Conservation (phyloP, 192 early-diverging fungal species). For the Coemansia sp. region DNA sequence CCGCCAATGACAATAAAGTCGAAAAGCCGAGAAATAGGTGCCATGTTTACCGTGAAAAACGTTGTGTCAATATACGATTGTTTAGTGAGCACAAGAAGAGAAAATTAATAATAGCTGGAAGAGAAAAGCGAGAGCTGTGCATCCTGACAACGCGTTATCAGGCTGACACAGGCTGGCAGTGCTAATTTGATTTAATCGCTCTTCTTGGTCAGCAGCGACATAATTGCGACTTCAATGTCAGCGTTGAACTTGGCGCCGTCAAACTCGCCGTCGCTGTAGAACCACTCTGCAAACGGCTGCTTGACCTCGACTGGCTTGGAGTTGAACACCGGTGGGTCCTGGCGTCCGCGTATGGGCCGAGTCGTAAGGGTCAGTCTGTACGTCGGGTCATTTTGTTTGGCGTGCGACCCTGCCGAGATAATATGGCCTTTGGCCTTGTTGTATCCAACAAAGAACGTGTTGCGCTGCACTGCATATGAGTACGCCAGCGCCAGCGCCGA, state of each 20-base stretch:
- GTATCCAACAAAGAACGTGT: constrained; percentile 65
- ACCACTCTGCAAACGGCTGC: constrained; percentile 62
- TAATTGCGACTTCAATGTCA: constrained; percentile 53
- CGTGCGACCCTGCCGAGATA: constrained; percentile 55
- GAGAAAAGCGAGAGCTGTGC: neutral
- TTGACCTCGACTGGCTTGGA: constrained; percentile 48
- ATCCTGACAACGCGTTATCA: too few relatives aligned
- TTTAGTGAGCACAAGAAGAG: constrained; percentile 1
- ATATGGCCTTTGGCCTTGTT: constrained; percentile 58
- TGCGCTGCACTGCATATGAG: constrained; percentile 60
- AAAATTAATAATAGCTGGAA: neutral
- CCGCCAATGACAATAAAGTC: constrained; percentile 97
- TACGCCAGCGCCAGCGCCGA: constrained; percentile 56
- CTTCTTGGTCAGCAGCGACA: constrained; percentile 54
- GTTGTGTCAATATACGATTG: neutral
- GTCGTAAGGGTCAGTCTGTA: constrained; percentile 58
- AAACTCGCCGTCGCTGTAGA: constrained; percentile 65
- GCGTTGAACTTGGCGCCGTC: constrained; percentile 54
- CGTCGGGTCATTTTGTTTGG: constrained; percentile 53
- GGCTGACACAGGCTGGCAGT: neutral
- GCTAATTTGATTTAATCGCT: constrained; percentile 24
- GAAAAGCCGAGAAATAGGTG: constrained; percentile 54
- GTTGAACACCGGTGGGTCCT: constrained; percentile 52
- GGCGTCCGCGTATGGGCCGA: constrained; percentile 47
- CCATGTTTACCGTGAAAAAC: constrained; percentile 13